Conservation (phyloP, 768 basidiomycete species). For the Phanerochaete carnosa region DNA sequence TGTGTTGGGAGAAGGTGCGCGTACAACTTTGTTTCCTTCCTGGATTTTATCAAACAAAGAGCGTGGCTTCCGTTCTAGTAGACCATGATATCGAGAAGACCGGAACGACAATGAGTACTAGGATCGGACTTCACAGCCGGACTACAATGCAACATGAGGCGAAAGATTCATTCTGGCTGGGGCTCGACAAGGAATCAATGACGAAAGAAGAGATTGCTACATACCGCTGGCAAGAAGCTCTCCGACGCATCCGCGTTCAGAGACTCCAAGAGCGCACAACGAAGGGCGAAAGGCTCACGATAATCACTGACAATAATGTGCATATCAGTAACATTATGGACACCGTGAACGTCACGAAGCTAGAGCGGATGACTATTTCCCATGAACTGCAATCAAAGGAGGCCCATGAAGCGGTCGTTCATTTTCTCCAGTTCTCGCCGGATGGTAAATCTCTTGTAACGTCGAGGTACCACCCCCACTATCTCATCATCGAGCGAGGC, state of each 20-base stretch:
- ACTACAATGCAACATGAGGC: not conserved
- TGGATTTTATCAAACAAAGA: no score
- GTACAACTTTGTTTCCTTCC: not conserved
- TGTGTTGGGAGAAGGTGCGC: not conserved
- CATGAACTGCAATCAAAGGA: not conserved
- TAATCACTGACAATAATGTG: not conserved
- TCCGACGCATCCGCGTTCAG: not conserved
- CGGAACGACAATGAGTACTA: not conserved
- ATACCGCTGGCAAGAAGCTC: slow-evolving; percentile 6
- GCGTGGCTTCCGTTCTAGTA: not conserved
- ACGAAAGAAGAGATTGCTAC: not conserved
- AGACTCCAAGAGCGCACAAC: not conserved
- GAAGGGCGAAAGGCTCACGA: not conserved
- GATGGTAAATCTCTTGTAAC: slow-evolving; percentile 8
- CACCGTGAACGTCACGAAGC: not conserved
- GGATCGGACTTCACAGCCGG: not conserved
- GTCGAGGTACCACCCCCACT: slow-evolving; percentile 8
- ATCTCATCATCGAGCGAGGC: not conserved
- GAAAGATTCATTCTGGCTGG: slow-evolving; percentile 1
- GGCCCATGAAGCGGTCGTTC: slow-evolving; percentile 1
- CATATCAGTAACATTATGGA: not conserved
- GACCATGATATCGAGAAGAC: not conserved
- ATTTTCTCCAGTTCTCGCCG: slow-evolving; percentile 7
- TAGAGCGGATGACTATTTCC: not conserved
- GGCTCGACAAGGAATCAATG: not conserved